phyloP scores from a whole-genome alignment of 140 eudicot genomes.

The Senecio squalidus region DNA sequence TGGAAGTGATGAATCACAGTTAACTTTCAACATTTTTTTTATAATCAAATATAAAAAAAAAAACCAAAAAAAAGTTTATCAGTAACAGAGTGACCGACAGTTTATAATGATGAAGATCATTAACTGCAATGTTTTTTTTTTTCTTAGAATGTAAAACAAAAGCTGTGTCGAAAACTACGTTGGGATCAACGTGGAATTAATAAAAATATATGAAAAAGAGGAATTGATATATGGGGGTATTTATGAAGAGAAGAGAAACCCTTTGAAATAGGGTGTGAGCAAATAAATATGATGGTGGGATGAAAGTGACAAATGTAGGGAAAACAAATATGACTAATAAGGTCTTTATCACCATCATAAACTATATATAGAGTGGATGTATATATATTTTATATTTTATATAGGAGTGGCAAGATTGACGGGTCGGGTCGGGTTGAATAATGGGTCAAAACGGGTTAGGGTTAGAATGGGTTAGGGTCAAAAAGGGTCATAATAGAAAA shows the following conservation, averaged over 20 bases:
- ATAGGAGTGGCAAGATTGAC: no score
- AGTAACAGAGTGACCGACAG: slow-evolving; percentile 25
- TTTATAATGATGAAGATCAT: slow-evolving; percentile 3
- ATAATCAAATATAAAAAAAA: background rate
- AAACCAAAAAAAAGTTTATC: no score
- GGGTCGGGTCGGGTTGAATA: no score
- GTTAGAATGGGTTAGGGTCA: no score
- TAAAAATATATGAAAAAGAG: background rate
- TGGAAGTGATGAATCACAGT: slow-evolving; percentile 28
- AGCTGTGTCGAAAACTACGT: slow-evolving; percentile 24
- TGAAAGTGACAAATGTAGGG: no score
- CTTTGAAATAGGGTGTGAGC: slow-evolving; percentile 16
- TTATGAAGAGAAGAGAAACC: slow-evolving; percentile 7
- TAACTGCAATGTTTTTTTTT: slow-evolving; percentile 24
- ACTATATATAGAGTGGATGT: no score
- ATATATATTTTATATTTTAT: no score
- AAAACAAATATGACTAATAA: no score
- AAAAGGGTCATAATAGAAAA: no score
- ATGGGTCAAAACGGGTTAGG: no score
- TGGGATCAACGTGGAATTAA: background rate
- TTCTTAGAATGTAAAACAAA: background rate
- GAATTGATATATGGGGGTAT: slow-evolving; percentile 1
- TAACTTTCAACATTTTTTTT: slow-evolving; percentile 4
- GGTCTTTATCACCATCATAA: no score
- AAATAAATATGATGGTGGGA: slow-evolving; percentile 11